These are phyloP conservation scores for Scenedesmus sp. DNA, from an alignment of 163 green algal genomes.

Conservation along the genomic window DNA sequence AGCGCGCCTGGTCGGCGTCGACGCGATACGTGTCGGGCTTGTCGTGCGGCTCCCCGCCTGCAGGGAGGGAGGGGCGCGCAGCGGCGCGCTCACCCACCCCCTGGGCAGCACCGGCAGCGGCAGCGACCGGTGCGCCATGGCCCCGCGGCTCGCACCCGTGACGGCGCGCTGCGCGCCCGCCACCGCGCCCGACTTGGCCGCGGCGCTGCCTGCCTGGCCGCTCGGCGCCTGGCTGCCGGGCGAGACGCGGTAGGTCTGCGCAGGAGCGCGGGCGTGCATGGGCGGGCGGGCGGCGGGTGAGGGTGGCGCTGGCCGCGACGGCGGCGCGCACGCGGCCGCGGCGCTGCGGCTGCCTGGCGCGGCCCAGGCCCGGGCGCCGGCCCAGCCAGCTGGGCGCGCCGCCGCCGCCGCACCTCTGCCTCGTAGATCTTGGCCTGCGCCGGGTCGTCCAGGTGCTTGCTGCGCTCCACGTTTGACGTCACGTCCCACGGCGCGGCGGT, in stretches of 20 bases:
- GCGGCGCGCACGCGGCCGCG: too few relatives aligned
- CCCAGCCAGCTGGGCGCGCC: not conserved
- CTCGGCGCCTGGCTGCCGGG: conserved; percentile 1
- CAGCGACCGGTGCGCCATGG: not conserved
- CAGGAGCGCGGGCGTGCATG: not conserved
- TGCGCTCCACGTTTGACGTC: conserved; percentile 57
- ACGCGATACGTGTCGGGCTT: conserved; percentile 29
- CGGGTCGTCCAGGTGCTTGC: conserved; percentile 46
- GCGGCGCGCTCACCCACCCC: too few relatives aligned
- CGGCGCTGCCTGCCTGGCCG: not conserved
- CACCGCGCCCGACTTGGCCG: conserved; percentile 21
- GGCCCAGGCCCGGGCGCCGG: too few relatives aligned
- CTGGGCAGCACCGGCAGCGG: not conserved
- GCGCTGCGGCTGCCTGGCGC: too few relatives aligned
- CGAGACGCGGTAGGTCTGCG: not conserved
- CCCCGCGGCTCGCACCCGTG: not conserved
- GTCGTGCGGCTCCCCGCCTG: conserved; percentile 47
- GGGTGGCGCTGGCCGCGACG: too few relatives aligned
- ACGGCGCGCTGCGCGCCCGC: conserved; percentile 24
- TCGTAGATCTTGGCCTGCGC: conserved; percentile 55
- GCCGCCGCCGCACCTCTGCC: conserved; percentile 38
- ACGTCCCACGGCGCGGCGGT: conserved; percentile 41
- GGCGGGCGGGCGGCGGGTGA: too few relatives aligned
- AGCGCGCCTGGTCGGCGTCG: not conserved
- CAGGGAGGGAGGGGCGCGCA: not conserved